These are phyloP conservation scores for Xylaria sp. DNA, from an alignment of 2,329 filamentous ascomycete species.

Conservation along the genomic window DNA sequence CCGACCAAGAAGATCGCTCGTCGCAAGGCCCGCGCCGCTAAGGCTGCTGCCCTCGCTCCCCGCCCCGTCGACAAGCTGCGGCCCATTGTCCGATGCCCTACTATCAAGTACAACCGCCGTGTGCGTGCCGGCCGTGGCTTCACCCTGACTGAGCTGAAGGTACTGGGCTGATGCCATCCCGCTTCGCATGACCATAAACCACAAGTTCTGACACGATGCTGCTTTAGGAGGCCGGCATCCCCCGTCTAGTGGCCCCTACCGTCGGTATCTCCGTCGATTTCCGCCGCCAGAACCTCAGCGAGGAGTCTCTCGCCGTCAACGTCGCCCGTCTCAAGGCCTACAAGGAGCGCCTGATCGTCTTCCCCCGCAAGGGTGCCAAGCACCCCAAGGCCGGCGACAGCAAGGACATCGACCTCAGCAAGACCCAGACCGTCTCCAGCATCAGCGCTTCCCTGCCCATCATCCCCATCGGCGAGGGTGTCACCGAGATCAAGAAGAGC, in stretches of 20 bases:
- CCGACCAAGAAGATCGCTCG: conserved; percentile 95
- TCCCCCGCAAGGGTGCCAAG: conserved; percentile 94
- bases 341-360: conserved; percentile 94
- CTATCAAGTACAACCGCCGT: conserved; percentile 99
- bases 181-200: neutral
- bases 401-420: conserved; percentile 77
- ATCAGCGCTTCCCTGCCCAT: conserved; percentile 76
- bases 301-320: conserved; percentile 94
- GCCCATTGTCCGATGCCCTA: conserved; percentile 96
- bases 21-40: conserved; percentile 89
- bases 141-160: conserved; percentile 97
- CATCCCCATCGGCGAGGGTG: conserved; percentile 69
- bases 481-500: conserved; percentile 83
- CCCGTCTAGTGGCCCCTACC: conserved; percentile 92
- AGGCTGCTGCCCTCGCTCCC: conserved; percentile 94
- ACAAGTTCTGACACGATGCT: conserved; percentile 49
- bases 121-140: conserved; percentile 97
- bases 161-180: conserved; percentile 56
- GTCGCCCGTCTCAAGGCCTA: conserved; percentile 98
- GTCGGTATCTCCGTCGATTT: conserved; percentile 97
- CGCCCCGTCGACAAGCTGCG: conserved; percentile 97
- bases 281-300: conserved; percentile 96
- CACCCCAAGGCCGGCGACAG: conserved; percentile 88
- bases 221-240: conserved; percentile 87
- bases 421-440: conserved; percentile 68